Base-by-base conservation (phyloP, 495 filamentous ascomycete species). In the Ramalina intermedia region DNA sequence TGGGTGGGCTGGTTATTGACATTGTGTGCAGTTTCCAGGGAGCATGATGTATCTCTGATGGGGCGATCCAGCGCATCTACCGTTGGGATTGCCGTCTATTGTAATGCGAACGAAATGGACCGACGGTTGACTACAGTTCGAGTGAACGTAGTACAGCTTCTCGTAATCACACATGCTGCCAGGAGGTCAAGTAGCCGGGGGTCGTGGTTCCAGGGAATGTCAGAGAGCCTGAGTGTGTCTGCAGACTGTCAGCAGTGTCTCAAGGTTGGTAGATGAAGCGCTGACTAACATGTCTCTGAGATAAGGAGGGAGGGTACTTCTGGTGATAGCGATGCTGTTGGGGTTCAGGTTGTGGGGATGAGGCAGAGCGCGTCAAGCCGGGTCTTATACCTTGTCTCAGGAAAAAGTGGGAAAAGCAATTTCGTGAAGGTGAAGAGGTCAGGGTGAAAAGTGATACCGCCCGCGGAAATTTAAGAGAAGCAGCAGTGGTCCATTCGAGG, bases 91-190 rank as follows among this genome's bases (percentile, higher is more conserved):
- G 33, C 79, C 80, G 52, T 87, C 83, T 43, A 80, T 58, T 6
- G 71, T 71, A 11, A 79, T 84, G 49, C 75, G 68, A 57, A 83
- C 75, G 62, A 84, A 82, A 63, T 87, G 83, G 14, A 72, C 67
- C 45, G 71, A 70, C 11, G 80, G 81, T 50, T 84, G 76, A 37
- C 70, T 64, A 56, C 83, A 87, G 18, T 71, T 69, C 47, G 78
- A 80, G 67, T 84, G 84, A 67, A 87, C 79, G 63, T 84, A 84
- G 60, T 78, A 85, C 63, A 82, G 84, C 56, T 80, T 82, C 63
- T 76, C 81, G 61, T 79, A 81, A 66, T 84, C 75, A 71, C 83
- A 87, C 83, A 87, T 87, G 51, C 21, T 44, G 42, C n/a, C 9
- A 21, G 42, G 24, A 12, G 18, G 24, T 18, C 17, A 41, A 18